Conservation (phyloP, 2,329 filamentous ascomycete species). For the Chaetomiaceae sp. region DNA sequence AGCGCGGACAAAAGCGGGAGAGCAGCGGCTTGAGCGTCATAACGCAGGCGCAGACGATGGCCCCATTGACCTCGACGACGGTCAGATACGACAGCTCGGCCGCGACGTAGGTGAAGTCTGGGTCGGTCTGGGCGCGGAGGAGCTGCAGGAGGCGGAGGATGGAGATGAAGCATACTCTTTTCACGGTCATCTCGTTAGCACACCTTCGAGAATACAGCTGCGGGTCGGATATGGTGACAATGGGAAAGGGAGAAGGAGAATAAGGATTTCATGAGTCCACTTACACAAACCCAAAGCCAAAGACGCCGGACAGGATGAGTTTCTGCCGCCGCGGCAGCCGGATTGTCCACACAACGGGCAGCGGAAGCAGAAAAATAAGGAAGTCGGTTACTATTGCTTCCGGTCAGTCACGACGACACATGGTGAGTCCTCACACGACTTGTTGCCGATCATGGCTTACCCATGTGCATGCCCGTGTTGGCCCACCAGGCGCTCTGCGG, state of each 20-base stretch:
- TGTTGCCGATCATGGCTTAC: no score
- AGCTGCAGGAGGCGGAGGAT: conserved; percentile 28
- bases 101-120: conserved; percentile 27
- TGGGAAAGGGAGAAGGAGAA: background rate
- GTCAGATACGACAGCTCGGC: conserved; percentile 29
- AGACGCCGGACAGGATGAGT: conserved; percentile 15
- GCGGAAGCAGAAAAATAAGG: conserved; percentile 37
- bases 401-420: background rate
- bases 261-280: background rate
- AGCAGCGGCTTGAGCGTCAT: conserved; percentile 33
- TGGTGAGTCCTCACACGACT: no score
- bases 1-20: conserved; percentile 24
- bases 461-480: conserved; percentile 22
- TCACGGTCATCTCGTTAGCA: conserved; percentile 8
- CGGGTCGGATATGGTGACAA: conserved; percentile 3
- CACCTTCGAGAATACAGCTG: background rate
- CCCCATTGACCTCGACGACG: conserved; percentile 29
- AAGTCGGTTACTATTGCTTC: conserved; percentile 23
- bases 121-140: conserved; percentile 15
- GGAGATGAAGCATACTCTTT: conserved; percentile 30
- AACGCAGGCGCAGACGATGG: conserved; percentile 31
- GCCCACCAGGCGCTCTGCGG: conserved; percentile 22
- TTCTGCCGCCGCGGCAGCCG: conserved; percentile 16
- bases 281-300: conserved; percentile 20
- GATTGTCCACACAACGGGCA: conserved; percentile 25